phyloP scores from a whole-genome alignment of 176 grass and related monocot genomes.

The Secale cereale region DNA sequence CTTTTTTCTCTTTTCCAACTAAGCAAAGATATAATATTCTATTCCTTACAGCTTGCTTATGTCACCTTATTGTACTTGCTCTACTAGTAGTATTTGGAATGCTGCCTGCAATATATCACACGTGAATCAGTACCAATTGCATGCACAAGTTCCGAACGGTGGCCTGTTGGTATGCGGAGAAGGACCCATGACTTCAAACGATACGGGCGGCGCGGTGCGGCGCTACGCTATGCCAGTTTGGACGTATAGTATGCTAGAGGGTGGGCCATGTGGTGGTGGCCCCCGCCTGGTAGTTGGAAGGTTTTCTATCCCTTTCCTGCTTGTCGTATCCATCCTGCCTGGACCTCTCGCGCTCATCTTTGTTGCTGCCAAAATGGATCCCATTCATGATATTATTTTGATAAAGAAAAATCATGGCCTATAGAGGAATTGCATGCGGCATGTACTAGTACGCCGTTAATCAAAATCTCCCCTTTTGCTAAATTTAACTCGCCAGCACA shows the following conservation, averaged over 20 bases:
- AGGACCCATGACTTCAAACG: background rate
- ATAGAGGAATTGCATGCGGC: background rate
- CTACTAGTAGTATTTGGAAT: no score
- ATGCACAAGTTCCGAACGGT: background rate
- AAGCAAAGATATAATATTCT: no score
- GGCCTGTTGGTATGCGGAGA: background rate
- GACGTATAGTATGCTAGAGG: background rate
- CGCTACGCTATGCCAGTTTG: background rate
- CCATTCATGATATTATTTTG: background rate
- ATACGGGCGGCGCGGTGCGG: background rate
- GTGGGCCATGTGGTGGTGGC: background rate
- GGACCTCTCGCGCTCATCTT: background rate
- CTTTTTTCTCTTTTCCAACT: no score
- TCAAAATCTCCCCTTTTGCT: background rate
- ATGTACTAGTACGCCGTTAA: background rate
- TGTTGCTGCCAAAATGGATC: background rate
- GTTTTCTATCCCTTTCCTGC: slow-evolving; percentile 14
- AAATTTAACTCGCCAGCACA: background rate
- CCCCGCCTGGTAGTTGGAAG: background rate
- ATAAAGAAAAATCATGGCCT: background rate
- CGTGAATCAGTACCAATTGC: background rate
- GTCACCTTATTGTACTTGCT: no score
- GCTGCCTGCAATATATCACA: background rate
- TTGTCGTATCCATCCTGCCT: background rate
- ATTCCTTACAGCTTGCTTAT: no score